Conservation (phyloP, 768 basidiomycete species). For the Thelephora aurantiotincta region DNA sequence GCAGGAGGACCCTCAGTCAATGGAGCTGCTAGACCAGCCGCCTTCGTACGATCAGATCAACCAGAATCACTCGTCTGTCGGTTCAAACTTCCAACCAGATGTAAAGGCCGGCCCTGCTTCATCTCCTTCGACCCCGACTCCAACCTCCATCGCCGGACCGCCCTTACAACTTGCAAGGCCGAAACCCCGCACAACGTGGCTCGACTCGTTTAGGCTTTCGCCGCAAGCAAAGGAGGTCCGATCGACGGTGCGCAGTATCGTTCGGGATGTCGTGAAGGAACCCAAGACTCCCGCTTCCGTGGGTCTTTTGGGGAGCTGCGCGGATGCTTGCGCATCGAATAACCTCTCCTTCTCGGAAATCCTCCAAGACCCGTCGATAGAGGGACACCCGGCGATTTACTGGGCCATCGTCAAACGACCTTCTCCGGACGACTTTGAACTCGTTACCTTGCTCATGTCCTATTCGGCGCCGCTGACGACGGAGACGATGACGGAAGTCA, state of each 20-base stretch:
- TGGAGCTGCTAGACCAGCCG: background rate
- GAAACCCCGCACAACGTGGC: conserved; percentile 7
- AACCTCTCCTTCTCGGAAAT: conserved; percentile 35
- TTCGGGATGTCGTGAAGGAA: conserved; percentile 32
- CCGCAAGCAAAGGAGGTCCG: conserved; percentile 31
- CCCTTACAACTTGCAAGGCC: background rate
- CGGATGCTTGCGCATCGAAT: conserved; percentile 39
- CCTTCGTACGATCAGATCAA: background rate
- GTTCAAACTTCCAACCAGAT: background rate
- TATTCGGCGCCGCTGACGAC: conserved; percentile 30
- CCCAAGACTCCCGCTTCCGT: conserved; percentile 8
- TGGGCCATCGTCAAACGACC: conserved; percentile 59
- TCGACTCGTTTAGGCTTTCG: conserved; percentile 10
- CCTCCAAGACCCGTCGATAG: conserved; percentile 50
- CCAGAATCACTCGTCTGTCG: background rate
- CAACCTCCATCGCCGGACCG: background rate
- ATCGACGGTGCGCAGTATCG: conserved; percentile 34
- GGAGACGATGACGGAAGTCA: conserved; percentile 42
- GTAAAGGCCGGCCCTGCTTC: background rate
- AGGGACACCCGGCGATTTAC: conserved; percentile 52
- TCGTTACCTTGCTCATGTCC: conserved; percentile 37
- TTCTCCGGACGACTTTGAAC: conserved; percentile 14
- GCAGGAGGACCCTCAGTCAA: background rate
- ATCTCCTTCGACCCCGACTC: background rate
- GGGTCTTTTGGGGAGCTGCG: conserved; percentile 46